Evolutionary conservation across 208 protist species (phyloP).

Genomic region (Zelonia costaricensis): DNA sequence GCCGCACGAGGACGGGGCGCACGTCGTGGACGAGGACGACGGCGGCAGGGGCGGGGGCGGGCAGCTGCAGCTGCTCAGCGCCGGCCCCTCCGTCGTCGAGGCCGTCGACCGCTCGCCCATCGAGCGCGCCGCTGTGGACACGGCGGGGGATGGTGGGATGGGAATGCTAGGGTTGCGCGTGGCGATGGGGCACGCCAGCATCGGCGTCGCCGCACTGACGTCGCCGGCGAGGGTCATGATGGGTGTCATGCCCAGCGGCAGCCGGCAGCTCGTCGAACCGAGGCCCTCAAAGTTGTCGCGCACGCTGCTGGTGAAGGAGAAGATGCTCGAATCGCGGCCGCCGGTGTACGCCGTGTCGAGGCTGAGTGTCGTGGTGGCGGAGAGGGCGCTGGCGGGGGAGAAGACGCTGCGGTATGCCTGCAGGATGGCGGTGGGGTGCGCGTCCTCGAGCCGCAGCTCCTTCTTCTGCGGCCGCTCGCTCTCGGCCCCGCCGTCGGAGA

Average conservation of each 20-base stretch:
- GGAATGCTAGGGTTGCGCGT: not conserved
- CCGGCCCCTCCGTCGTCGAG: not conserved
- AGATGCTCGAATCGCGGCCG: conserved; percentile 25
- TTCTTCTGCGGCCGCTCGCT: conserved; percentile 20
- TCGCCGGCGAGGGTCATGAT: not conserved
- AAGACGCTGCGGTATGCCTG: conserved; percentile 2
- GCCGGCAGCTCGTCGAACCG: not conserved
- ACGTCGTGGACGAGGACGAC: no score
- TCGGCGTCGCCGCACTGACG: not conserved
- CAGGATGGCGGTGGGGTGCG: not conserved
- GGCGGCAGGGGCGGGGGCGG: no score
- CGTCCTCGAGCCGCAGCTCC: conserved; percentile 23
- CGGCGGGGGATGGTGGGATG: not conserved
- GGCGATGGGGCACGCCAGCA: not conserved
- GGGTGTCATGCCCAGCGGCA: not conserved
- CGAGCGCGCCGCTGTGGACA: conserved; percentile 1
- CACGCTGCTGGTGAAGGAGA: conserved; percentile 30
- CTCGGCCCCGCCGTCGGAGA: conserved; percentile 3
- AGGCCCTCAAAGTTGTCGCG: conserved; percentile 6
- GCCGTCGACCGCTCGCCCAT: not conserved
- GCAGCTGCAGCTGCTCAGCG: no score
- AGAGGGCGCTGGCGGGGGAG: conserved; percentile 8
- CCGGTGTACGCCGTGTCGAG: conserved; percentile 20
- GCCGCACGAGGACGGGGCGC: no score
- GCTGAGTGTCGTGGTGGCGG: conserved; percentile 13